Base-by-base conservation (phyloP, 768 basidiomycete species). In the Lactifluus hygrophoroides region DNA sequence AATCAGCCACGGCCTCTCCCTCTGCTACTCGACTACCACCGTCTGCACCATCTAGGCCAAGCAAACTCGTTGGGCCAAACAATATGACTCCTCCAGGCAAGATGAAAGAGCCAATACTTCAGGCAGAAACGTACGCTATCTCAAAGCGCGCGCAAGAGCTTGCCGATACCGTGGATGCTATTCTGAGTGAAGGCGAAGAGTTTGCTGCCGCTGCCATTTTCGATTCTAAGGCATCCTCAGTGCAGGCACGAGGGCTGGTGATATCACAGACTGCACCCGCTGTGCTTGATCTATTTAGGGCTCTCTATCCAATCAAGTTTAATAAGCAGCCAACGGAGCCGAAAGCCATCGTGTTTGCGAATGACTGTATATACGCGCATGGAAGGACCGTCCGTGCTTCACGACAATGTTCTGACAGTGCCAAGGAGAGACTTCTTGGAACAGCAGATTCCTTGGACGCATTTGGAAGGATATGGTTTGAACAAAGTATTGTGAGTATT, bases 201-300 rank as follows among this genome's bases (percentile, higher is more conserved):
- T 77, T 94, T 49, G 72, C 79, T 1, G 76, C 75, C 54, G 74
- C 86, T 27, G 78, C 88, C 55, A 62, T 74, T 30, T 61, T 71
- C 28, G 50, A 58, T 53, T 66, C 59, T 0, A 61, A 70, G 28
- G 64, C 47, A 5, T 50, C 62, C 11, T 11, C 54, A 6, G 48
- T 54, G 19, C 53, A 62, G 27, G 11, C 77, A 30, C 65, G 64
- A 19, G 86, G 87, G 10, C 73, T 71, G 2, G 72, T 84, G 21
- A 74, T 94, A 25, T 66, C 80, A 44, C 80, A 85, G 62, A 77
- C 85, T 1, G 79, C 85, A 17, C 74, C 82, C 2, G 78, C 85
- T 17, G 76, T 84, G 2, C 75, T 95, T 54, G 92, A 94, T 54
- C 73, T 96, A 9, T 88, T 84, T 71, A 80, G 87, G 44, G 89